Evolutionary conservation across 805 yeast species (phyloP).

Genomic region (Wickerhamomyces alni): DNA sequence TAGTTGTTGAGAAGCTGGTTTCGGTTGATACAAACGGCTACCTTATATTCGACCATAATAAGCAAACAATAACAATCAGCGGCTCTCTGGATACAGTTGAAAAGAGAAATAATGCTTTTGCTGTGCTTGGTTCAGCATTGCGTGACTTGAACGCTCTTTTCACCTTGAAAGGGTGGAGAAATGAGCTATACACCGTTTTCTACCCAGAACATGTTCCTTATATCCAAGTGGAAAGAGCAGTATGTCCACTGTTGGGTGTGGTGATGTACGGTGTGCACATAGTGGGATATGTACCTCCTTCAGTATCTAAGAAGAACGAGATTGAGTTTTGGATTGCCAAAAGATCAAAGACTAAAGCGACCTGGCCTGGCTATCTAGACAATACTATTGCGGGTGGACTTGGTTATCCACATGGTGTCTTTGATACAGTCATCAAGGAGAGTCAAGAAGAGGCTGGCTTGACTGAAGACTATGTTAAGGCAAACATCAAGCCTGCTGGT

Average conservation of each 20-base stretch:
- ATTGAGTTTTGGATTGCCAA: slow-evolving; percentile 78
- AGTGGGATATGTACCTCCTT: slow-evolving; percentile 63
- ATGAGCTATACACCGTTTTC: slow-evolving; percentile 75
- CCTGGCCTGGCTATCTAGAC: slow-evolving; percentile 88
- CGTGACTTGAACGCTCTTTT: slow-evolving; percentile 29
- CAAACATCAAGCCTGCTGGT: slow-evolving; percentile 48
- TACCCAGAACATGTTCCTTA: slow-evolving; percentile 51
- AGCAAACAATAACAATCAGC: slow-evolving; percentile 24
- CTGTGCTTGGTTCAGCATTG: slow-evolving; percentile 36
- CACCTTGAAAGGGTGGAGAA: slow-evolving; percentile 69
- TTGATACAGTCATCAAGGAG: slow-evolving; percentile 80
- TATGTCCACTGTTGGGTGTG: slow-evolving; percentile 77
- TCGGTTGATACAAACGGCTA: slow-evolving; percentile 4
- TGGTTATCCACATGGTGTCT: slow-evolving; percentile 69
- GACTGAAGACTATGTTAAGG: slow-evolving; percentile 40
- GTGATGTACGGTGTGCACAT: slow-evolving; percentile 88
- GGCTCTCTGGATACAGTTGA: slow-evolving; percentile 31
- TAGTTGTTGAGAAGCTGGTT: slow-evolving; percentile 7
- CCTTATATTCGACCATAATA: slow-evolving; percentile 20
- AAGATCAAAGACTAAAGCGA: slow-evolving; percentile 69
- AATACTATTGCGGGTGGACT: slow-evolving; percentile 95
- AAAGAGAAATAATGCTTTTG: slow-evolving; percentile 36
- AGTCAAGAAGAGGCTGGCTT: slow-evolving; percentile 89
- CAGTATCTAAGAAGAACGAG: slow-evolving; percentile 30
- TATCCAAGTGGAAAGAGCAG: slow-evolving; percentile 70